Conservation (phyloP, 169 alveolate genomes). For the Amoebophrya sp. region DNA sequence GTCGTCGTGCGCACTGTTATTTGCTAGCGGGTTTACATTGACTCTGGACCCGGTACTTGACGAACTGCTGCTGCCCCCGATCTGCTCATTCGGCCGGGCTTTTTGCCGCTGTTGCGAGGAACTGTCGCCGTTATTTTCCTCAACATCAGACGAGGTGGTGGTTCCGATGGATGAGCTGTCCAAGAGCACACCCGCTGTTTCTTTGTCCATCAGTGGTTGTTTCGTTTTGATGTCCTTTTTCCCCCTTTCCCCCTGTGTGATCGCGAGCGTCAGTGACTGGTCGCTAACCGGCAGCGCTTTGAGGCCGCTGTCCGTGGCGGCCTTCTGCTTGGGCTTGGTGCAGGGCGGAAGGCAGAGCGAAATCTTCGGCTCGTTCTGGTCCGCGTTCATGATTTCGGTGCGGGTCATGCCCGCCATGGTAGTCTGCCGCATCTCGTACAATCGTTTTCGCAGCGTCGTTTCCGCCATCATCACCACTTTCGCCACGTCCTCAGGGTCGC, state of each 20-base stretch:
- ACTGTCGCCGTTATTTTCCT: no score
- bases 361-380: background rate
- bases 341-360: background rate
- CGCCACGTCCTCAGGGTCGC: constrained; percentile 4
- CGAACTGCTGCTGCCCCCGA: background rate
- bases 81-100: background rate
- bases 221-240: no score
- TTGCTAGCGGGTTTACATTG: no score
- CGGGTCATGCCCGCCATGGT: background rate
- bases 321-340: background rate
- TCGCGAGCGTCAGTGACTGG: background rate
- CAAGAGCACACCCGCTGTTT: no score
- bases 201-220: no score
- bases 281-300: no score
- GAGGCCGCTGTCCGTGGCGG: no score
- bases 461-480: background rate
- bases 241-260: no score
- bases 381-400: background rate
- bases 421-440: background rate
- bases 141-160: no score
- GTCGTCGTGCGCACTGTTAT: no score
- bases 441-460: background rate
- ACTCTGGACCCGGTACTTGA: no score
- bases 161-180: no score
- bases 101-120: background rate